Evolutionary conservation across 768 basidiomycete genomes (phyloP).

Genomic region (Punctularia strigosozonata): DNA sequence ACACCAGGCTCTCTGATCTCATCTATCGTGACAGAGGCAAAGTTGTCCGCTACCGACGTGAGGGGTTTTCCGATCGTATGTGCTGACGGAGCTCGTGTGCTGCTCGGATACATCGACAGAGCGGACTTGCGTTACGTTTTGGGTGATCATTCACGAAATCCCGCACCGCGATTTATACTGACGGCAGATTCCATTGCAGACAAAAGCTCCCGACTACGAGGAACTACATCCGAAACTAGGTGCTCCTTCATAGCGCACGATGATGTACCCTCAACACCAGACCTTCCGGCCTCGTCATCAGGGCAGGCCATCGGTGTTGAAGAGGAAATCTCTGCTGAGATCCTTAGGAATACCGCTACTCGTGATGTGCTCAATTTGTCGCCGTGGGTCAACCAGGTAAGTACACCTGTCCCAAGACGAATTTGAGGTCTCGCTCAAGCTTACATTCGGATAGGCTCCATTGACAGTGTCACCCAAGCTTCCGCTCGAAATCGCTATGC

Average conservation of each 20-base stretch:
- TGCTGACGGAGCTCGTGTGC: conserved; percentile 40
- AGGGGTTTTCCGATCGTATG: conserved; percentile 90
- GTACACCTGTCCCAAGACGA: conserved; percentile 8
- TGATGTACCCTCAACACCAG: conserved; percentile 40
- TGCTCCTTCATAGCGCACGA: conserved; percentile 57
- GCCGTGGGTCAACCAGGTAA: conserved; percentile 93
- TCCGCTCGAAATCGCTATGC: conserved; percentile 93
- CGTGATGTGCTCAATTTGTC: conserved; percentile 56
- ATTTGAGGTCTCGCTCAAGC: neutral
- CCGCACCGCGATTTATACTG: neutral
- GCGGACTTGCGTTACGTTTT: conserved; percentile 79
- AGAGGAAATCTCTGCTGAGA: conserved; percentile 55
- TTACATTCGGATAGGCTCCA: conserved; percentile 75
- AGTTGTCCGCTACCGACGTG: conserved; percentile 60
- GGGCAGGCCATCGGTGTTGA: conserved; percentile 47
- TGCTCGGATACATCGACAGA: conserved; percentile 83
- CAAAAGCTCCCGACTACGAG: conserved; percentile 63
- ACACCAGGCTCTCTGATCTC: neutral
- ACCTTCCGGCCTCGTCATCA: conserved; percentile 27
- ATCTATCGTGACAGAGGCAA: conserved; percentile 36
- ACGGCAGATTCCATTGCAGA: conserved; percentile 16
- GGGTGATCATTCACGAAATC: conserved; percentile 30
- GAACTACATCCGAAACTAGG: conserved; percentile 47
- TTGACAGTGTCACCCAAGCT: conserved; percentile 87
- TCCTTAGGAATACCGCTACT: conserved; percentile 47